These are phyloP conservation scores for Sugiyamaella sp. DNA, from an alignment of 1,139 yeast species.

Conservation along the genomic window DNA sequence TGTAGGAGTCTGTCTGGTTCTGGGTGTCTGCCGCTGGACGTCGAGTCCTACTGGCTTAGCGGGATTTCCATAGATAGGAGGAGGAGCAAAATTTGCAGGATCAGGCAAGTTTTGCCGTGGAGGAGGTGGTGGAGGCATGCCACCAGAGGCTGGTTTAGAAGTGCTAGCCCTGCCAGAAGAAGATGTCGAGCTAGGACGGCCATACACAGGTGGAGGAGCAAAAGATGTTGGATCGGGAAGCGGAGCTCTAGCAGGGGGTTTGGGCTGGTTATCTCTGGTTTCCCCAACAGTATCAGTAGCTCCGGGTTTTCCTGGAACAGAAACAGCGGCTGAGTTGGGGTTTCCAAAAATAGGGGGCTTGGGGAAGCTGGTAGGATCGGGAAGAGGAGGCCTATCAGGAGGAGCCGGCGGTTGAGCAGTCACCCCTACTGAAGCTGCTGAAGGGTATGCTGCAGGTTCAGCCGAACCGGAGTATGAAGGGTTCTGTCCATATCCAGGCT, in stretches of 20 bases:
- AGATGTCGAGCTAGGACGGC: constrained; percentile 20
- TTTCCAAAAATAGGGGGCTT: constrained; percentile 27
- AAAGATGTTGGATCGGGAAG: constrained; percentile 48
- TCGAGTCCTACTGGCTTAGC: constrained; percentile 18
- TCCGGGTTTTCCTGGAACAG: neutral
- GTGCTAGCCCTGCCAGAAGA: neutral
- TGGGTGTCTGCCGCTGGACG: constrained; percentile 15
- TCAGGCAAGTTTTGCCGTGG: constrained; percentile 43
- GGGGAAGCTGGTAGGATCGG: constrained; percentile 26
- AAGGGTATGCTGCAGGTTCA: no score
- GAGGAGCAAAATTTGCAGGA: constrained; percentile 49
- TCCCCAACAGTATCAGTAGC: neutral
- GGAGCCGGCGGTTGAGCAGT: constrained; percentile 21
- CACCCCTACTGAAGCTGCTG: no score
- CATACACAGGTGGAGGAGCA: constrained; percentile 49
- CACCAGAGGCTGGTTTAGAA: neutral
- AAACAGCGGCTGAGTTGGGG: constrained; percentile 15
- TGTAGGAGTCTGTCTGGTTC: neutral
- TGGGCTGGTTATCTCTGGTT: constrained; percentile 2
- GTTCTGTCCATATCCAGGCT: constrained; percentile 19
- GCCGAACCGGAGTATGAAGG: no score
- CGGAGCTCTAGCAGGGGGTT: constrained; percentile 19
- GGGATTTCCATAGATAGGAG: constrained; percentile 38
- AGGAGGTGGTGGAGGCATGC: constrained; percentile 21
- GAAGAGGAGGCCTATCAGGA: constrained; percentile 24